Evolutionary conservation across 371 early-diverging fungal genomes (phyloP), one percentile per base, ranked within the genome.

Genomic region (Mucor sp.): DNA sequence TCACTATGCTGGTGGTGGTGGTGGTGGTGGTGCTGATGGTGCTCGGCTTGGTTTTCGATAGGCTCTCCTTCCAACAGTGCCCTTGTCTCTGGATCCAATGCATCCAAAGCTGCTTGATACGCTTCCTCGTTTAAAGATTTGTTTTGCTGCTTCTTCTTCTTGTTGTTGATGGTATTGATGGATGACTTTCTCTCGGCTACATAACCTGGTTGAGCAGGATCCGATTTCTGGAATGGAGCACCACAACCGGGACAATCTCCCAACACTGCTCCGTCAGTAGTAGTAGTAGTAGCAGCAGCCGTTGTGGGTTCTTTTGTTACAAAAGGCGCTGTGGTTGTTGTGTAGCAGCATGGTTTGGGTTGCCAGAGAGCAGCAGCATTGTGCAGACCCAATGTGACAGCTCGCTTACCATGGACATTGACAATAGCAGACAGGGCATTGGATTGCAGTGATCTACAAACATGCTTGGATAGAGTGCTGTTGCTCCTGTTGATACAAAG

Each of bases 171-270:
- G 27, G 25, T 15, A 30, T 2, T 6, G 61, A n/a, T 47, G 48
- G 23, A 23, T 37, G 66, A 69, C 8, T 70, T 72, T 65, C 70
- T 67, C 60, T 74, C 67, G 47, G 74, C 70, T 14, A 87, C 33
- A 56, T 77, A 91, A 2, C 91, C 91, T 8, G 91, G 87, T 25
- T 79, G 69, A 3, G 56, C 28, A 1, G 74, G 59, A 55, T 83
- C 75, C 0, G 67, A 63, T 2, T 67, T 71, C 74, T 91, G 91
- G 43, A 91, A 89, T 28, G 78, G 81, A 11, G 90, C 90, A 17
- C 91, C 91, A 59, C 91, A 91, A 0, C 91, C 90, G 12, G 91
- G 87, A 66, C 91, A 91, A 64, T 87, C 80, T 15, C 59, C 65
- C 25, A 63, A 21, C 6, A 28, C 25, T 9, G 55, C 37, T 14